Percentiles rank a stretch among this genome's conserved stretches.
These are phyloP conservation scores for Ramaria sp. DNA, from an alignment of 768 basidiomycete species.

Conservation along the genomic window DNA sequence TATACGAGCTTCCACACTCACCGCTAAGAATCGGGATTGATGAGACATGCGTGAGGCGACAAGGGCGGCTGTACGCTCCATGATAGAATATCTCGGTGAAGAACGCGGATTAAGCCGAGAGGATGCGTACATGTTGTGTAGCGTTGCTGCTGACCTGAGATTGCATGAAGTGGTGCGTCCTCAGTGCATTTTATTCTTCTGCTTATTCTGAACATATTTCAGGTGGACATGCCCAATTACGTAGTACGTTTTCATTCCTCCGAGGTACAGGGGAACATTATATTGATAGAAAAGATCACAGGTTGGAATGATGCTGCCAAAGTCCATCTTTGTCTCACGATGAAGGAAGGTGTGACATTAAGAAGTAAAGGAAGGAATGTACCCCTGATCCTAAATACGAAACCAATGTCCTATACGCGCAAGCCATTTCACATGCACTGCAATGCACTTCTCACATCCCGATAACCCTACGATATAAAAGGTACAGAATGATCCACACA, in stretches of 20 bases:
- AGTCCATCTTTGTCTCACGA: constrained; percentile 25
- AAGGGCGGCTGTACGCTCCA: constrained; percentile 42
- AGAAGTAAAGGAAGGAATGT: too few relatives aligned
- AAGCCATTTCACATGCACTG: too few relatives aligned
- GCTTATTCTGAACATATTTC: neutral
- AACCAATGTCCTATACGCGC: too few relatives aligned
- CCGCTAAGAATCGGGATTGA: neutral
- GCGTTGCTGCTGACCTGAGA: constrained; percentile 45
- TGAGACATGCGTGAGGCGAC: constrained; percentile 42
- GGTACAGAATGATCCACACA: too few relatives aligned
- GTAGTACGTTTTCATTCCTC: constrained; percentile 28
- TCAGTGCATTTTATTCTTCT: neutral
- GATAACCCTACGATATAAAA: too few relatives aligned
- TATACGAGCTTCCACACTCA: neutral
- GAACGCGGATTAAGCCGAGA: constrained; percentile 33
- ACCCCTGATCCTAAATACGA: too few relatives aligned
- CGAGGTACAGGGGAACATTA: neutral
- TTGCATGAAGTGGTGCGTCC: constrained; percentile 51
- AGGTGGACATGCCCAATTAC: constrained; percentile 61
- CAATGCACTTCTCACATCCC: too few relatives aligned
- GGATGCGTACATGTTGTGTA: constrained; percentile 52
- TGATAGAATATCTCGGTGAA: constrained; percentile 40
- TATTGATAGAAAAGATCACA: constrained; percentile 12
- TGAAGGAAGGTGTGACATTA: neutral
- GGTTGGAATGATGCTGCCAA: constrained; percentile 49